phyloP scores from a whole-genome alignment of 129 eudicot genomes.

The Lactuca saligna region DNA sequence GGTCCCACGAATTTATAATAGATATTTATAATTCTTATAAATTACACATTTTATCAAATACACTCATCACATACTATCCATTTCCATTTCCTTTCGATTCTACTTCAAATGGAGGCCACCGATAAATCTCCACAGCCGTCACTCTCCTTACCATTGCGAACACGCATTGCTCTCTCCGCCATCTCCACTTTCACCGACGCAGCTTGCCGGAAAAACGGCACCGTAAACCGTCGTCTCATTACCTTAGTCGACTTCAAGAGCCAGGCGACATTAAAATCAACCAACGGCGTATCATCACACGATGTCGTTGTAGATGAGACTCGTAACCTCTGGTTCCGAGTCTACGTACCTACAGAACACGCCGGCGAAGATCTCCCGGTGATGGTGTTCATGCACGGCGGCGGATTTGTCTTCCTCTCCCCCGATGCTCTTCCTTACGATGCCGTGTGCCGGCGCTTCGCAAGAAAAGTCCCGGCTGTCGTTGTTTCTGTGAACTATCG shows the following conservation, averaged over 20 bases:
- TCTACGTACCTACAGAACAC: too few species aligned
- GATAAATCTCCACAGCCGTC: too few species aligned
- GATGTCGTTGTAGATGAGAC: not conserved
- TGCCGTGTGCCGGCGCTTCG: not conserved
- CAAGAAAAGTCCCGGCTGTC: not conserved
- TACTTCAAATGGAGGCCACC: not conserved
- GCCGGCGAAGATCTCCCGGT: too few species aligned
- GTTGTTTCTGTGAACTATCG: constrained; percentile 6
- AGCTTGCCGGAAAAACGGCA: not conserved
- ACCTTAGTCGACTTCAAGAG: not conserved
- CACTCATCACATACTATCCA: too few species aligned
- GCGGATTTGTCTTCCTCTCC: not conserved
- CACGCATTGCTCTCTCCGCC: too few species aligned
- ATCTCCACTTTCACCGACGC: too few species aligned
- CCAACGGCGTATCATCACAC: not conserved
- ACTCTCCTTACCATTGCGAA: too few species aligned
- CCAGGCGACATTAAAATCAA: not conserved
- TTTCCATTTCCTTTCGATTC: too few species aligned
- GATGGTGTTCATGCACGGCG: constrained; percentile 8
- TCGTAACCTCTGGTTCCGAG: too few species aligned
- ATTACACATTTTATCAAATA: too few species aligned
- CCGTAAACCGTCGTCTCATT: not conserved
- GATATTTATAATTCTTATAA: too few species aligned
- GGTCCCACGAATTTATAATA: too few species aligned
- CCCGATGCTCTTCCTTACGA: not conserved